Conservation (phyloP, 129 eudicot genomes). For the Heracleum sosnowskyi region DNA sequence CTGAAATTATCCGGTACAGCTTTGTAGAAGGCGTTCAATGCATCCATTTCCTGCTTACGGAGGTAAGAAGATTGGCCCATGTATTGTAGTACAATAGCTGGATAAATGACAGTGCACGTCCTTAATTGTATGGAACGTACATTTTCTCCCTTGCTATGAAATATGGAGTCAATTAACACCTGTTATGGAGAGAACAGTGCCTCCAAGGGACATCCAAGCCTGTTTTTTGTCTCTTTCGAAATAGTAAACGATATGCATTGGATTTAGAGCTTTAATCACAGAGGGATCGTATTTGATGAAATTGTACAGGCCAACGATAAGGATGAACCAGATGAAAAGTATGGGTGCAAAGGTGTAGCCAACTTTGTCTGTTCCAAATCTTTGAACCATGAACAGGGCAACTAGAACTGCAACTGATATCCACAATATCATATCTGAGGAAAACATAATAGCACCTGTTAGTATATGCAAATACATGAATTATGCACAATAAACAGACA, state of each 20-base stretch:
- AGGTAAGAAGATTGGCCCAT: slow-evolving; percentile 37
- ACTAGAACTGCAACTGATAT: slow-evolving; percentile 52
- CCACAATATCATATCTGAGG: slow-evolving; percentile 45
- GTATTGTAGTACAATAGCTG: slow-evolving; percentile 56
- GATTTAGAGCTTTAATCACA: slow-evolving; percentile 54
- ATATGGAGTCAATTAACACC: slow-evolving; percentile 23
- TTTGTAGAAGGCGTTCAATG: slow-evolving; percentile 31
- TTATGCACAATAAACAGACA: too few species aligned
- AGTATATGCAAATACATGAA: not conserved
- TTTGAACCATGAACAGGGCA: slow-evolving; percentile 53
- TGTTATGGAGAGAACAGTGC: slow-evolving; percentile 36
- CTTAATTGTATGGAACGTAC: slow-evolving; percentile 42
- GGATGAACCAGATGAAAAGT: slow-evolving; percentile 50
- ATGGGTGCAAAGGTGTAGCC: slow-evolving; percentile 80
- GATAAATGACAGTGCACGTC: slow-evolving; percentile 51
- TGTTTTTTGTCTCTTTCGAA: slow-evolving; percentile 30
- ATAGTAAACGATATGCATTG: slow-evolving; percentile 30
- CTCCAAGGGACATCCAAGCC: slow-evolving; percentile 55
- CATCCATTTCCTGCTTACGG: slow-evolving; percentile 16
- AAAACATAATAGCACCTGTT: not conserved
- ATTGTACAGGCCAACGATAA: slow-evolving; percentile 40
- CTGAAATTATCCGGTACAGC: slow-evolving; percentile 36
- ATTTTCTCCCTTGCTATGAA: not conserved
- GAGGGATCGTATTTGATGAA: slow-evolving; percentile 38
- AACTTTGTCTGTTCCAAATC: slow-evolving; percentile 80